These are phyloP conservation scores for Phyllosticta paracitricarpa DNA, from an alignment of 2,329 filamentous ascomycete species.

Conservation along the genomic window DNA sequence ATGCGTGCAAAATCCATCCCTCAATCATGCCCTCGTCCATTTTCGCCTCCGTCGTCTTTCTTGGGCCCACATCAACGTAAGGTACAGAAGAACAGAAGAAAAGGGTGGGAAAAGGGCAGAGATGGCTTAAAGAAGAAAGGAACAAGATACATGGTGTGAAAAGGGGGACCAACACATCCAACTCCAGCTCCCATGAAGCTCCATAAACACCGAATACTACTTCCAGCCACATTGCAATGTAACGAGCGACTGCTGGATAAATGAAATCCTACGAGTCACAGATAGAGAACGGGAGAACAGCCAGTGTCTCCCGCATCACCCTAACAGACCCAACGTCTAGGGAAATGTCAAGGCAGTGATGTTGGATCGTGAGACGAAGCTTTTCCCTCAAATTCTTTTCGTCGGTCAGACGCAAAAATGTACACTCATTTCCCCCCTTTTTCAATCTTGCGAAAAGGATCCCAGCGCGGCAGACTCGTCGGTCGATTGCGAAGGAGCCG, in stretches of 20 bases:
- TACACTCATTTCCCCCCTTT: neutral
- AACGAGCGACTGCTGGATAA: slow-evolving; percentile 4
- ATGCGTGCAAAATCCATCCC: neutral
- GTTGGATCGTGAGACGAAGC: neutral
- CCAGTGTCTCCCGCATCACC: slow-evolving; percentile 5
- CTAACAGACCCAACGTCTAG: neutral
- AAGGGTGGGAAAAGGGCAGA: neutral
- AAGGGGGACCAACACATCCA: neutral
- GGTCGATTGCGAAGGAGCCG: neutral
- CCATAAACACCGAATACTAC: slow-evolving; percentile 5
- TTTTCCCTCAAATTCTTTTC: neutral
- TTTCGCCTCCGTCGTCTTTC: neutral
- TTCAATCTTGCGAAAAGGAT: neutral
- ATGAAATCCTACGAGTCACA: neutral
- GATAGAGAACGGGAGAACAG: neutral
- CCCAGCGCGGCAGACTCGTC: neutral
- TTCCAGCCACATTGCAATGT: slow-evolving; percentile 1
- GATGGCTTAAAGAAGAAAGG: neutral
- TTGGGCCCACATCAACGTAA: neutral
- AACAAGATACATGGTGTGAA: neutral
- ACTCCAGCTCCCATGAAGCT: slow-evolving; percentile 6
- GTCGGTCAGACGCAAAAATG: neutral
- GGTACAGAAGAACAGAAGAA: neutral
- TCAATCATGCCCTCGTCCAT: neutral
- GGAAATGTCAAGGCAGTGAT: neutral